Percentiles rank a stretch among this genome's conserved stretches.
These are phyloP conservation scores for Pittosporum tobira DNA, from an alignment of 129 eudicot species.

Conservation along the genomic window DNA sequence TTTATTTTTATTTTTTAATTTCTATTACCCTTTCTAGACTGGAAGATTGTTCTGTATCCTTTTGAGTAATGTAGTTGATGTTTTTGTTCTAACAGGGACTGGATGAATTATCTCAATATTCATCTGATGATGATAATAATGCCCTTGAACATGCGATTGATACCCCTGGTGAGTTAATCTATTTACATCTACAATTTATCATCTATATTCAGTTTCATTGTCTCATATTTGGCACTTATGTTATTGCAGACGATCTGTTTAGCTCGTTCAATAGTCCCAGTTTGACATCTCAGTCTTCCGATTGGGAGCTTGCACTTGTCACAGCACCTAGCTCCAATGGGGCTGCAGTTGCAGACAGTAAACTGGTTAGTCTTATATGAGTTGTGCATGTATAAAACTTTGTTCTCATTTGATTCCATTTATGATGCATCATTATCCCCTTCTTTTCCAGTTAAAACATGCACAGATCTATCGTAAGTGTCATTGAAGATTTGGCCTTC, in stretches of 20 bases:
- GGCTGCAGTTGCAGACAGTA: constrained; percentile 24
- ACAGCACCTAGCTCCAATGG: constrained; percentile 32
- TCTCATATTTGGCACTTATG: neutral
- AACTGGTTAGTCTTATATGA: constrained; percentile 24
- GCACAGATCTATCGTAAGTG: neutral
- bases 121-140: constrained; percentile 21
- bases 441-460: neutral
- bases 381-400: neutral
- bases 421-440: neutral
- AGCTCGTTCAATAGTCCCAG: constrained; percentile 6
- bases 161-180: constrained; percentile 14
- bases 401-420: neutral
- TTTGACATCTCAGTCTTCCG: constrained; percentile 26
- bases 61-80: neutral
- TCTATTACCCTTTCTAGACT: neutral
- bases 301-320: constrained; percentile 64
- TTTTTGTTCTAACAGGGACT: constrained; percentile 19
- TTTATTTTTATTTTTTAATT: too few relatives aligned
- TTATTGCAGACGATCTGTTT: constrained; percentile 8
- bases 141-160: constrained; percentile 1
- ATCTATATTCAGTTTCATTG: constrained; percentile 3
- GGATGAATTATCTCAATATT: constrained; percentile 29
- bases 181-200: neutral
- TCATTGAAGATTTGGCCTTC: neutral
- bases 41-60: neutral